phyloP scores from a whole-genome alignment of 441 rosid genomes.

The Aquilaria agallochum region DNA sequence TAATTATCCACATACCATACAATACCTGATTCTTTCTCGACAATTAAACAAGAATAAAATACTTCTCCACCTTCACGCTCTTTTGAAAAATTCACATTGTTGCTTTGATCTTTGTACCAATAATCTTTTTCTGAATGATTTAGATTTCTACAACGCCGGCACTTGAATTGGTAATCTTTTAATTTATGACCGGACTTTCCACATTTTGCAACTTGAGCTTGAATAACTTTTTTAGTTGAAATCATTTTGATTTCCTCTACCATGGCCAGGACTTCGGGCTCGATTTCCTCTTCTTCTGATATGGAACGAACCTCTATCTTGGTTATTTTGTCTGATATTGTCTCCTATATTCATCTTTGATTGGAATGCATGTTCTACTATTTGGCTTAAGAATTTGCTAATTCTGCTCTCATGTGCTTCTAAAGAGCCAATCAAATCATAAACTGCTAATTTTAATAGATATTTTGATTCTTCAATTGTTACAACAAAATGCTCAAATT shows the following conservation, averaged over 20 bases:
- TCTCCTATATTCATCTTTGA: no score
- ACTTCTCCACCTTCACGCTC: no score
- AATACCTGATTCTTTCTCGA: no score
- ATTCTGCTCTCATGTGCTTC: background rate
- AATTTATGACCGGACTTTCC: background rate
- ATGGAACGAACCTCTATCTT: no score
- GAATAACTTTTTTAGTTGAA: no score
- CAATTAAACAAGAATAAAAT: background rate
- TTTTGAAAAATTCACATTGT: no score
- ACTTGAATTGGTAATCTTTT: background rate
- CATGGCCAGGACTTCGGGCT: background rate
- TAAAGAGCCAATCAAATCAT: background rate
- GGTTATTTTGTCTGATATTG: no score
- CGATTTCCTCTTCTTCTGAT: no score
- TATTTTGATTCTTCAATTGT: background rate
- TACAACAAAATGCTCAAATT: no score
- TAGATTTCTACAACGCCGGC: background rate
- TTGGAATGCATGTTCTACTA: background rate
- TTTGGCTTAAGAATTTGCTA: background rate
- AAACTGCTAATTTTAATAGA: background rate
- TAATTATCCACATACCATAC: no score
- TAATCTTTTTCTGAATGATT: slow-evolving; percentile 1
- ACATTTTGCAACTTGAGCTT: background rate
- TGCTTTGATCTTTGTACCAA: no score
- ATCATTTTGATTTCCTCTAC: no score